phyloP scores from a whole-genome alignment of 345 rosid genomes.

The Adansonia digitata region DNA sequence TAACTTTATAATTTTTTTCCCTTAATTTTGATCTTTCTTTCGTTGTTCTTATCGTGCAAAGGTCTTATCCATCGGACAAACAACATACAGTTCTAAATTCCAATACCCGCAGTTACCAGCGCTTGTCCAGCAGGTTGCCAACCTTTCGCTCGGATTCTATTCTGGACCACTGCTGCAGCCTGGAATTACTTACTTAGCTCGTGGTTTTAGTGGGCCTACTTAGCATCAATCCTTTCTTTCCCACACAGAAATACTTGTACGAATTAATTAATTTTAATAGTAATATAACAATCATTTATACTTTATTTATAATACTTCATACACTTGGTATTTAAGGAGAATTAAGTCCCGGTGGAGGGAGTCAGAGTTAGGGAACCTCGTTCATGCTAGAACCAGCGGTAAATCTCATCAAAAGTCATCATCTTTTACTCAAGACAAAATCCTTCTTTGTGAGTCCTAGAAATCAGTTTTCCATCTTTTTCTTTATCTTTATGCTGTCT shows the following conservation, averaged over 20 bases:
- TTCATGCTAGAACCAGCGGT: constrained; percentile 2
- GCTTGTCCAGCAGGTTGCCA: background rate
- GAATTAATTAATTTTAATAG: no score
- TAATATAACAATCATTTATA: background rate
- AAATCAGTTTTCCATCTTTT: background rate
- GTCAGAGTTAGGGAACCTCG: background rate
- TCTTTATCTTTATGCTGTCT: background rate
- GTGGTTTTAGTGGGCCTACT: background rate
- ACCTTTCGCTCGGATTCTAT: no score
- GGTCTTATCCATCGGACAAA: no score
- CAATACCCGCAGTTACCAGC: background rate
- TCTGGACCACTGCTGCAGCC: background rate
- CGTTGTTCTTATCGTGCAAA: no score
- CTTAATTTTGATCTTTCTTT: no score
- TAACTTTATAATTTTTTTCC: no score
- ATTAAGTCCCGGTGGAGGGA: no score
- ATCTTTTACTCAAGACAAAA: background rate
- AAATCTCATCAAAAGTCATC: constrained; percentile 4
- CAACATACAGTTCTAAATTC: background rate
- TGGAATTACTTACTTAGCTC: background rate
- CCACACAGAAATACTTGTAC: no score
- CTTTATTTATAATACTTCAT: no score
- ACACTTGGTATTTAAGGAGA: background rate
- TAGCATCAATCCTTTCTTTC: background rate
- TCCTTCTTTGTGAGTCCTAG: background rate